Evolutionary conservation across 345 rosid species (phyloP).

Genomic region (Aethionema arabicum): DNA sequence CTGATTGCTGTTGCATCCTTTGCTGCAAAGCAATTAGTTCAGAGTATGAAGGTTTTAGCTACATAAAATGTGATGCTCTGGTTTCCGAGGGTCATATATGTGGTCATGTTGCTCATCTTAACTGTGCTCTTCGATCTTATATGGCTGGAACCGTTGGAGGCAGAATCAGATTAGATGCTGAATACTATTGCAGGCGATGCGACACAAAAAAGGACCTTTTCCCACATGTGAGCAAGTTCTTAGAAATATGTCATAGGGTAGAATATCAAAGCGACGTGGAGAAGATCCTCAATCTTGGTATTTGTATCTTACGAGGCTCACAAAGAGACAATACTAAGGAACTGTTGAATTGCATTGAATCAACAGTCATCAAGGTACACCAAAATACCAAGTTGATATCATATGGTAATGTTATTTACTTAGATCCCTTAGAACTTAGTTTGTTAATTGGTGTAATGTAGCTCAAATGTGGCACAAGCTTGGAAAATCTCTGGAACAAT

Average conservation of each 20-base stretch:
- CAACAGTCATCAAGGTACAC: slow-evolving; percentile 60
- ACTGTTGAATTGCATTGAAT: slow-evolving; percentile 51
- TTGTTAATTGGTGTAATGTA: slow-evolving; percentile 42
- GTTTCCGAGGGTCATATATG: slow-evolving; percentile 53
- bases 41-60: slow-evolving; percentile 60
- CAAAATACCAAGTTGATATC: neutral
- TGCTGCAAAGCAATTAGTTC: slow-evolving; percentile 59
- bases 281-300: slow-evolving; percentile 58
- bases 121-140: slow-evolving; percentile 77
- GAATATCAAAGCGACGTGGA: slow-evolving; percentile 52
- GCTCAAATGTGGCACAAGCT: slow-evolving; percentile 58
- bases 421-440: slow-evolving; percentile 21
- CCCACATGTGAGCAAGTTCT: slow-evolving; percentile 55
- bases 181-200: slow-evolving; percentile 82
- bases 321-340: slow-evolving; percentile 47
- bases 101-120: slow-evolving; percentile 83
- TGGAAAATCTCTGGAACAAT: slow-evolving; percentile 62
- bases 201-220: slow-evolving; percentile 65
- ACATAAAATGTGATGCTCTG: slow-evolving; percentile 66
- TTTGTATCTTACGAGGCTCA: slow-evolving; percentile 62
- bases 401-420: neutral
- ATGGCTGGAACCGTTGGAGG: slow-evolving; percentile 92
- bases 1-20: slow-evolving; percentile 82
- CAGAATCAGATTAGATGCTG: slow-evolving; percentile 82
- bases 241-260: slow-evolving; percentile 55